These are phyloP conservation scores for Prunella vulgaris DNA, from an alignment of 257 asterid species.

Conservation along the genomic window DNA sequence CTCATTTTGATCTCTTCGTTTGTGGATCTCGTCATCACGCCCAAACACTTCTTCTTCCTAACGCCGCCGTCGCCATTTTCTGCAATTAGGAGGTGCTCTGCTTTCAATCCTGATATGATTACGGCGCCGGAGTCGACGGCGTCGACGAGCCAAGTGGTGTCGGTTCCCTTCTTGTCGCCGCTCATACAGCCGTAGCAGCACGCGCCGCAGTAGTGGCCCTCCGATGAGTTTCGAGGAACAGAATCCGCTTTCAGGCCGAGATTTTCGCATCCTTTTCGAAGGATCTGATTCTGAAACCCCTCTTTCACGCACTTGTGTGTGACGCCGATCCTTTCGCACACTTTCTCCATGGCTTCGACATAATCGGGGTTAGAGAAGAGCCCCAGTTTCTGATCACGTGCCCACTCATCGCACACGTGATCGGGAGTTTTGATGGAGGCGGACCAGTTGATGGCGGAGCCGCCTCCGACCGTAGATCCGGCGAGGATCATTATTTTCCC, in stretches of 20 bases:
- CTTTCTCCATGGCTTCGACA: conserved; percentile 54
- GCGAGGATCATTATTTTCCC: conserved; percentile 62
- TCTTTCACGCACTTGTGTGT: conserved; percentile 50
- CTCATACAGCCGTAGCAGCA: conserved; percentile 69
- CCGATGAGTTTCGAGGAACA: conserved; percentile 66
- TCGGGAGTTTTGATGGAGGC: conserved; percentile 66
- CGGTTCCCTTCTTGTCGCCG: conserved; percentile 87
- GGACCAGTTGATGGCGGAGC: conserved; percentile 87
- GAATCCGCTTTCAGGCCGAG: conserved; percentile 50
- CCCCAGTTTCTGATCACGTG: conserved; percentile 28
- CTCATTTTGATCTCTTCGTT: conserved; percentile 32
- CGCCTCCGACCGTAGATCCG: conserved; percentile 96
- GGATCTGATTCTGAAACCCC: conserved; percentile 68
- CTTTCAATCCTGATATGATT: conserved; percentile 64
- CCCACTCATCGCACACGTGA: conserved; percentile 59
- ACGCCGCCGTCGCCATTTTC: background rate
- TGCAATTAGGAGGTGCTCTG: conserved; percentile 41
- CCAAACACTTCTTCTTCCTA: conserved; percentile 44
- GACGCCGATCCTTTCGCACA: conserved; percentile 68
- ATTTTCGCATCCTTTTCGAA: conserved; percentile 63
- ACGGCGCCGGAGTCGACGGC: conserved; percentile 75
- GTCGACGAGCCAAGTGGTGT: conserved; percentile 83
- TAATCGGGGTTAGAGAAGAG: conserved; percentile 42
- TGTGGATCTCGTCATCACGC: conserved; percentile 46
- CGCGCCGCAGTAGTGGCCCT: conserved; percentile 67